phyloP scores from a whole-genome alignment of 2,329 filamentous ascomycete genomes.

The Trichoderma koningiopsis region DNA sequence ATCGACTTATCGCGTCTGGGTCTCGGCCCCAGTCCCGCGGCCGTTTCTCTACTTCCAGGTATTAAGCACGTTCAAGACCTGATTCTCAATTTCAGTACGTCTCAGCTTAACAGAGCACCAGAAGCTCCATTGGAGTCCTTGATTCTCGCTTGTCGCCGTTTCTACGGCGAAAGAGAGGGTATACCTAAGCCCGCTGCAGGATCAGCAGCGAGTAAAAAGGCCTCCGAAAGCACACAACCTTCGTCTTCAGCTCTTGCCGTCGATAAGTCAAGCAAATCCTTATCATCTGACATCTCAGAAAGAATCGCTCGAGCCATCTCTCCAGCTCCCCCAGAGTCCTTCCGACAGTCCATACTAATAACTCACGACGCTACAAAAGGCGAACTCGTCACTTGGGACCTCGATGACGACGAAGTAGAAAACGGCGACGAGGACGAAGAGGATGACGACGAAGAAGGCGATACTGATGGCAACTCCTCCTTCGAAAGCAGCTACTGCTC shows the following conservation, averaged over 20 bases:
- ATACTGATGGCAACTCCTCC: not conserved
- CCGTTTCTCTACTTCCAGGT: slow-evolving; percentile 32
- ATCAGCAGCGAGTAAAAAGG: not conserved
- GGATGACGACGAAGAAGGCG: not conserved
- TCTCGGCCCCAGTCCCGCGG: slow-evolving; percentile 35
- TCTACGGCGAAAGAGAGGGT: slow-evolving; percentile 34
- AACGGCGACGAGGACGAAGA: not conserved
- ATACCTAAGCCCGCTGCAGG: not conserved
- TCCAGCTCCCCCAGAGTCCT: slow-evolving; percentile 1
- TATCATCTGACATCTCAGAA: not conserved
- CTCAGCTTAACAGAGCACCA: slow-evolving; percentile 31
- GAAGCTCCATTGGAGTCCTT: slow-evolving; percentile 35
- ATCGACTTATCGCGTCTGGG: slow-evolving; percentile 45
- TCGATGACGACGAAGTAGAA: not conserved
- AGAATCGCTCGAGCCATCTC: not conserved
- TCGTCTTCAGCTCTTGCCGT: not conserved
- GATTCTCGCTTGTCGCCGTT: slow-evolving; percentile 41
- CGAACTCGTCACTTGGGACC: not conserved
- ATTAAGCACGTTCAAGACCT: slow-evolving; percentile 34
- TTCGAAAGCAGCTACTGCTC: not conserved
- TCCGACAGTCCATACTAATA: not conserved
- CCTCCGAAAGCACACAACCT: not conserved
- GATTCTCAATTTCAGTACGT: slow-evolving; percentile 35
- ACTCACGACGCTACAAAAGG: not conserved
- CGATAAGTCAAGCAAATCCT: not conserved